Evolutionary conservation across 169 alveolate species (phyloP).

Genomic region (Cryptosporidium viatorum): DNA sequence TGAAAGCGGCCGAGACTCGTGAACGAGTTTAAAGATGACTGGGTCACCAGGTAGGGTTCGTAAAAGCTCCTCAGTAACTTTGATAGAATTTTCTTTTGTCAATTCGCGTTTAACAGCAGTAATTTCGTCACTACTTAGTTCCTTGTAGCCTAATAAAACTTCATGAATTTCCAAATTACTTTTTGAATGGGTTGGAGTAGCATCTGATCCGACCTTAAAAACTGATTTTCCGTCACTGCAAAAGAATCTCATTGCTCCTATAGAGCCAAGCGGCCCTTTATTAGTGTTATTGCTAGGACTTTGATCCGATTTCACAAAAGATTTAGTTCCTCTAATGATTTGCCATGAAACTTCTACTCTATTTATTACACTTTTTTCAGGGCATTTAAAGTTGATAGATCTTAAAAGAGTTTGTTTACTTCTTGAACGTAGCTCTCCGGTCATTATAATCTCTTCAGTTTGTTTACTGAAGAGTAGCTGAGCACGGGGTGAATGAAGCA

Average conservation of each 20-base stretch:
- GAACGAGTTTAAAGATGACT: conserved; percentile 32
- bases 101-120: neutral
- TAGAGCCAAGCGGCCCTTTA: conserved; percentile 42
- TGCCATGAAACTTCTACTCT: conserved; percentile 70
- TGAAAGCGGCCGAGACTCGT: conserved; percentile 59
- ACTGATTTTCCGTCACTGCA: conserved; percentile 66
- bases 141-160: conserved; percentile 46
- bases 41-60: conserved; percentile 69
- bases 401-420: conserved; percentile 64
- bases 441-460: conserved; percentile 32
- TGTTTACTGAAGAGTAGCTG: conserved; percentile 56
- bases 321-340: conserved; percentile 11
- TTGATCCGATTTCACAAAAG: neutral
- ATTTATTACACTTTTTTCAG: conserved; percentile 61
- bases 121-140: conserved; percentile 25
- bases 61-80: conserved; percentile 59
- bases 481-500: conserved; percentile 67
- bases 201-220: conserved; percentile 66
- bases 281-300: neutral
- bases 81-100: conserved; percentile 2
- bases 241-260: conserved; percentile 66
- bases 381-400: conserved; percentile 50
- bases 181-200: conserved; percentile 60
- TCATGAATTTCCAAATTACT: conserved; percentile 34
- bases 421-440: conserved; percentile 40